Conservation (phyloP, 2,329 filamentous ascomycete genomes). For the Blastomyces silverae region DNA sequence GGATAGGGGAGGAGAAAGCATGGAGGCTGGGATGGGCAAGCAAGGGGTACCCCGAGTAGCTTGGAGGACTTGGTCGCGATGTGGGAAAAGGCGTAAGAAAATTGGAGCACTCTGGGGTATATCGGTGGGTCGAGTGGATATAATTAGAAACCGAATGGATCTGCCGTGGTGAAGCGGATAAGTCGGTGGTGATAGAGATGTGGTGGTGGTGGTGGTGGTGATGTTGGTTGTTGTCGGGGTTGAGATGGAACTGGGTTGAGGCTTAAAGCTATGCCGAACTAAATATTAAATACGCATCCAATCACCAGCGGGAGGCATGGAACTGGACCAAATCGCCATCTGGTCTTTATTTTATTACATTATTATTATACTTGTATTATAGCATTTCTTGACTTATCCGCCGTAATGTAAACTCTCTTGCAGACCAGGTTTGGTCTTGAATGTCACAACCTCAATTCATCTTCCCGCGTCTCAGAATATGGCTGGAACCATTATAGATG, state of each 20-base stretch:
- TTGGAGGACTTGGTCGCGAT: neutral
- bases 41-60: neutral
- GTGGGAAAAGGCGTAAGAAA: neutral
- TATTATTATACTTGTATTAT: neutral
- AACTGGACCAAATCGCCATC: neutral
- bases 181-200: neutral
- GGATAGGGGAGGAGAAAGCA: neutral
- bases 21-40: neutral
- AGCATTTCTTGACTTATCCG: neutral
- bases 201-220: conserved; percentile 1
- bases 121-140: neutral
- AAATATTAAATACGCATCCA: too few relatives aligned
- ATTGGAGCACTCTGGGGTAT: neutral
- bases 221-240: neutral
- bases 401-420: neutral
- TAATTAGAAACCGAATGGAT: neutral
- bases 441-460: neutral
- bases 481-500: neutral
- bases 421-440: neutral
- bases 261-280: neutral
- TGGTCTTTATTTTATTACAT: neutral
- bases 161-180: neutral
- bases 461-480: neutral
- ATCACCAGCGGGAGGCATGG: neutral
- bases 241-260: neutral